phyloP scores from a whole-genome alignment of 139 green algal species.

The Ettlia oleoabundans region DNA sequence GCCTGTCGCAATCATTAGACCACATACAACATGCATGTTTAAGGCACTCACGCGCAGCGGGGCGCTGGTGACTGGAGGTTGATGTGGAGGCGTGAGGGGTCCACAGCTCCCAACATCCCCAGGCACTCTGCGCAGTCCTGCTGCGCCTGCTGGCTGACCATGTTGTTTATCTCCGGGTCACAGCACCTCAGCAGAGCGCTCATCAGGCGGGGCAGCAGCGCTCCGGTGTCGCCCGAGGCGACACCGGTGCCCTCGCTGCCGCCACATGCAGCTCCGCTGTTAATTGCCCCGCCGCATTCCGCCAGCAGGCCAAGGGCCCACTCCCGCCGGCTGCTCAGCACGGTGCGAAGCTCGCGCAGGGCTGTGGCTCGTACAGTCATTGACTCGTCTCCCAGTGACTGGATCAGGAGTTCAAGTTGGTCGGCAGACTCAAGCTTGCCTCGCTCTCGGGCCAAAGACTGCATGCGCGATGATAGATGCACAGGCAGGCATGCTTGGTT shows the following conservation, averaged over 20 bases:
- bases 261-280: background rate
- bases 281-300: background rate
- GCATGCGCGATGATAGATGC: background rate
- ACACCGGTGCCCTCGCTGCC: background rate
- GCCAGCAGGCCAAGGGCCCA: conserved; percentile 56
- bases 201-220: conserved; percentile 64
- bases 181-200: conserved; percentile 75
- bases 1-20: too few species aligned
- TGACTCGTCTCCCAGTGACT: conserved; percentile 59
- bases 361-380: conserved; percentile 52
- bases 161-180: conserved; percentile 55
- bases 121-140: conserved; percentile 79
- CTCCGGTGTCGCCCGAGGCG: background rate
- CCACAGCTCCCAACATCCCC: conserved; percentile 82
- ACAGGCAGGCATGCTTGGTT: background rate
- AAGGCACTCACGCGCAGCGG: conserved; percentile 14
- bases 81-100: conserved; percentile 68
- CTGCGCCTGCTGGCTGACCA: conserved; percentile 25
- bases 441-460: conserved; percentile 50
- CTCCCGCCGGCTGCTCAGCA: conserved; percentile 51
- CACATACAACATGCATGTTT: too few species aligned
- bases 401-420: conserved; percentile 58
- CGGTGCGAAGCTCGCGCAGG: conserved; percentile 59
- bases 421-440: conserved; percentile 43
- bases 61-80: conserved; percentile 27